Evolutionary conservation across 176 grass and related monocot genomes (phyloP), one percentile per base, ranked within the genome.

Genomic region (Hordeum marinum): DNA sequence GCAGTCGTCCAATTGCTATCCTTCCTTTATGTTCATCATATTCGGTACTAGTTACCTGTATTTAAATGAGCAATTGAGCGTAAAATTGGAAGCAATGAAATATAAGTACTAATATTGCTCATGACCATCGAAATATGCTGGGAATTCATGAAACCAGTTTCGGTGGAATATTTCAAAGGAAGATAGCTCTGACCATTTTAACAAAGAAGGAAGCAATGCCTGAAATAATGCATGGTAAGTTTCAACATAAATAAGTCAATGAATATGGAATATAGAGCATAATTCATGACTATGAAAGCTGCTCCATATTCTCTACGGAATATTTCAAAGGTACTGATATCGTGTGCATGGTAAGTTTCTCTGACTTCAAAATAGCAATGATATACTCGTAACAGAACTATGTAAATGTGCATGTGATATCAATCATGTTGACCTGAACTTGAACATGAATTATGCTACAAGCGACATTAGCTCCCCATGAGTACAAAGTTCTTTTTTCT

Each of bases 11-110:
- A 88, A 98, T 94, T 48, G 96, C 96, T 92, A 98, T 98, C 82
- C 93, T 93, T 73, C 96, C 96, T 90, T 98, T 98, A 86, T 98
- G 96, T 29, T 95, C 96, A 87, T 98, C 96, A 77, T 98, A 98
- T 76, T 98, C 96, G 70, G 91, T 98, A 60, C 91, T 98, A 62
- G 96, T 91, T 27, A 98, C 96, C 96, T 98, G 78, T 39, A 84
- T 25, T 72, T 37, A 9, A 77, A 85, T 85, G 68, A 82, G 35
- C 29, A 77, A 77, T 82, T 85, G 39, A 82, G 43, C 17, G 76
- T 24, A 52, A 39, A 76, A 43, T 20, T 77, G 63, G 31, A 78
- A 61, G 52, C 39, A 70, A 71, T 72, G 12, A 64, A 82, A 70
- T 2, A 77, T 32, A 72, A 35, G 34, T 64, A 36, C 2, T 43